A percentile compares a stretch with the other conserved stretches of the same genome.
phyloP scores from a whole-genome alignment of 441 rosid species.

The Erysimum cheiri region DNA sequence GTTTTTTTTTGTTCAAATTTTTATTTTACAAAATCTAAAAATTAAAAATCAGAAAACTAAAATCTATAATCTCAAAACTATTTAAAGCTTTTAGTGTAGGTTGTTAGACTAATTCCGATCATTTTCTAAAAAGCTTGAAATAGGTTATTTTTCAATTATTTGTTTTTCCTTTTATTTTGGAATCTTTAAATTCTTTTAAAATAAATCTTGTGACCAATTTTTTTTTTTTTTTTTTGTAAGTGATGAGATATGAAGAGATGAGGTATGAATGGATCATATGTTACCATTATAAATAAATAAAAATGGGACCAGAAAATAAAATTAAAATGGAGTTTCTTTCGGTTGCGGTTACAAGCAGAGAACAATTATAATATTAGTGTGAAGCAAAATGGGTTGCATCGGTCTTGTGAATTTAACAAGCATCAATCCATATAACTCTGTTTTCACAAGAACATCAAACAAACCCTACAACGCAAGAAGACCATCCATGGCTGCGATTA shows the following conservation, averaged over 20 bases:
- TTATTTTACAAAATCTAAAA: too few species aligned
- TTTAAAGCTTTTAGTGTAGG: too few species aligned
- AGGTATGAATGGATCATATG: conserved; percentile 22
- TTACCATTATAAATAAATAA: not conserved
- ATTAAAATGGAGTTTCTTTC: not conserved
- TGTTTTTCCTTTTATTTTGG: too few species aligned
- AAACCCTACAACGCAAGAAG: conserved; percentile 24
- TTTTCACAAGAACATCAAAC: conserved; percentile 19
- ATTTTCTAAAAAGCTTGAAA: too few species aligned
- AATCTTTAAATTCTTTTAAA: too few species aligned
- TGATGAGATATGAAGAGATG: not conserved
- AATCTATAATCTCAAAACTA: too few species aligned
- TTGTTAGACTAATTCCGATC: too few species aligned
- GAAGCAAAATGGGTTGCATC: conserved; percentile 36
- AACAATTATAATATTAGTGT: not conserved
- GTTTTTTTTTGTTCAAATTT: too few species aligned
- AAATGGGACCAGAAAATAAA: not conserved
- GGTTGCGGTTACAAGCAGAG: not conserved
- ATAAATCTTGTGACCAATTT: too few species aligned
- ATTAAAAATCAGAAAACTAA: too few species aligned
- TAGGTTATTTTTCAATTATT: too few species aligned
- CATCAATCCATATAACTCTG: conserved; percentile 8
- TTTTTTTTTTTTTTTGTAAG: too few species aligned
- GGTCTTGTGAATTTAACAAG: conserved; percentile 24
- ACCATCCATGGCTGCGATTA: conserved; percentile 38